phyloP scores from a whole-genome alignment of 2,329 filamentous ascomycete species.

The Cladophialophora chaetospira region DNA sequence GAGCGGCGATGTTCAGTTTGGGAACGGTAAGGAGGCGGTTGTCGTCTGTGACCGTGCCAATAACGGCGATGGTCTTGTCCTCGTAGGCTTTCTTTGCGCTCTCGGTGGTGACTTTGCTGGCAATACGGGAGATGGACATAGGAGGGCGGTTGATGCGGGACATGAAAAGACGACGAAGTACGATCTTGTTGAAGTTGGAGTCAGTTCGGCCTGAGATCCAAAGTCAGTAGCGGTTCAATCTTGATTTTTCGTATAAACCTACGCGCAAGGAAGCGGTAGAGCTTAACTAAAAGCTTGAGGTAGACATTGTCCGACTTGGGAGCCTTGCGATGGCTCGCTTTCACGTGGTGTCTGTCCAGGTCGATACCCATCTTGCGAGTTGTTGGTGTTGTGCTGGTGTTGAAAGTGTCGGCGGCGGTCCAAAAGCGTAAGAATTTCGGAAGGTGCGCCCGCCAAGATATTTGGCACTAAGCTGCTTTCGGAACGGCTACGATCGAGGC shows the following conservation, averaged over 20 bases:
- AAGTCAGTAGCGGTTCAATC: slow-evolving; percentile 15
- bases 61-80: slow-evolving; percentile 83
- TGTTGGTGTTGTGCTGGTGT: slow-evolving; percentile 22
- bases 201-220: slow-evolving; percentile 78
- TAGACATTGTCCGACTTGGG: slow-evolving; percentile 99
- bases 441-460: too few relatives aligned
- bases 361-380: slow-evolving; percentile 48
- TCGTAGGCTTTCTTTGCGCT: slow-evolving; percentile 58
- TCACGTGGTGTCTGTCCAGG: slow-evolving; percentile 64
- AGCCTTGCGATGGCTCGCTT: slow-evolving; percentile 78
- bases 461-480: too few relatives aligned
- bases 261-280: slow-evolving; percentile 96
- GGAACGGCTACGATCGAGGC: too few relatives aligned
- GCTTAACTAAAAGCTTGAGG: slow-evolving; percentile 95
- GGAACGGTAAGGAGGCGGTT: slow-evolving; percentile 88
- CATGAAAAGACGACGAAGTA: slow-evolving; percentile 97
- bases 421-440: too few relatives aligned
- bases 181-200: slow-evolving; percentile 96
- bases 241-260: slow-evolving; percentile 53
- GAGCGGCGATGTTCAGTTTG: slow-evolving; percentile 90
- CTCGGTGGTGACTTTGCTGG: slow-evolving; percentile 55
- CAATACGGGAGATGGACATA: slow-evolving; percentile 90
- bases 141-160: slow-evolving; percentile 97
- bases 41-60: slow-evolving; percentile 97
- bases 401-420: slow-evolving; percentile 27